A percentile compares a stretch with the other conserved stretches of the same genome.
Evolutionary conservation across 768 basidiomycete genomes (phyloP).

Genomic region (Mrakia blollopis): DNA sequence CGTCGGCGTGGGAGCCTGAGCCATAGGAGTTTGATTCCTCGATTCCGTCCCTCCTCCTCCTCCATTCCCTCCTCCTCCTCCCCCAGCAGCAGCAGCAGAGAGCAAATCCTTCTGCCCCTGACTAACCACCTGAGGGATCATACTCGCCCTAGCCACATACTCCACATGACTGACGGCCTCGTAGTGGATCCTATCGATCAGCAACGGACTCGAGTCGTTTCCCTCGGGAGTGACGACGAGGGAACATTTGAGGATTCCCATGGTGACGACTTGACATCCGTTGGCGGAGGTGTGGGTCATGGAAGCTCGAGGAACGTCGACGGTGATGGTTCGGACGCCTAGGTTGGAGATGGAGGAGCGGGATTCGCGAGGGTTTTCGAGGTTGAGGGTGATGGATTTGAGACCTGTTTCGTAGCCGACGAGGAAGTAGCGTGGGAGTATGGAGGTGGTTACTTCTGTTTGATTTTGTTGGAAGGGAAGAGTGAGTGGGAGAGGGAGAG

Average conservation of each 20-base stretch:
- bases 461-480: neutral
- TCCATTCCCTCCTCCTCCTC: neutral
- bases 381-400: conserved; percentile 28
- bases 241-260: conserved; percentile 23
- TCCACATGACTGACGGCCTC: conserved; percentile 18
- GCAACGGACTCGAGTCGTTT: neutral
- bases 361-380: conserved; percentile 32
- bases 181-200: conserved; percentile 25
- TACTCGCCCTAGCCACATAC: conserved; percentile 22
- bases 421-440: conserved; percentile 32
- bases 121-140: neutral
- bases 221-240: conserved; percentile 20
- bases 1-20: conserved; percentile 27
- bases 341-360: neutral
- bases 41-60: neutral
- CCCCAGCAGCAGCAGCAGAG: too few species aligned
- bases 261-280: conserved; percentile 28
- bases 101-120: neutral
- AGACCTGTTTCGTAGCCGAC: conserved; percentile 26
- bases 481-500: neutral
- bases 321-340: conserved; percentile 22
- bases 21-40: conserved; percentile 10
- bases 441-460: conserved; percentile 17
- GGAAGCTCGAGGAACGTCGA: conserved; percentile 28
- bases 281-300: conserved; percentile 29